Evolutionary conservation across 2,329 filamentous ascomycete genomes (phyloP).

Genomic region (Penicillium glabrum): DNA sequence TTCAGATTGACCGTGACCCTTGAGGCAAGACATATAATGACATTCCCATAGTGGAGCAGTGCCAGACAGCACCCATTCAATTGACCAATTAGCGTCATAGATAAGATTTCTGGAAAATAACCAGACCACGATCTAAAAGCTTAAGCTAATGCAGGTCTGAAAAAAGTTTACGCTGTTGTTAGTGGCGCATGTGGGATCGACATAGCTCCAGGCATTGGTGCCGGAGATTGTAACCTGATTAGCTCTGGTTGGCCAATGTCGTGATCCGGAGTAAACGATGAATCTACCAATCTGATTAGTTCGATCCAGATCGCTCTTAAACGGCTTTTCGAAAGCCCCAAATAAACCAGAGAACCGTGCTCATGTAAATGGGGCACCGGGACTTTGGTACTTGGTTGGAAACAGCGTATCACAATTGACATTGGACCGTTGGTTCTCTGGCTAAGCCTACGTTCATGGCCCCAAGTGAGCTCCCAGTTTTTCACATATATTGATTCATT

Average conservation of each 20-base stretch:
- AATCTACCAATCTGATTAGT: not conserved
- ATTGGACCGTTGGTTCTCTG: not conserved
- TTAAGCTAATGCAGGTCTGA: not conserved
- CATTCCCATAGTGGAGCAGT: not conserved
- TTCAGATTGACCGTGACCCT: not conserved
- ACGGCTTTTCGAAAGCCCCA: not conserved
- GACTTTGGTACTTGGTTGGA: not conserved
- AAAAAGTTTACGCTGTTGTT: not conserved
- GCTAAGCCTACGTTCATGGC: not conserved
- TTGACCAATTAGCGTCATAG: not conserved
- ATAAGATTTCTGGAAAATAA: not conserved
- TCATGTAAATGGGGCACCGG: not conserved
- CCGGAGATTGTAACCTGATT: not conserved
- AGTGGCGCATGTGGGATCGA: not conserved
- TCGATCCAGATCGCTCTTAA: not conserved
- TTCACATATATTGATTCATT: not conserved
- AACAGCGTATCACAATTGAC: not conserved
- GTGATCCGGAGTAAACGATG: too few relatives aligned
- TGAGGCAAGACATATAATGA: not conserved
- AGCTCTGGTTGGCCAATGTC: not conserved
- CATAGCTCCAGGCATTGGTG: not conserved
- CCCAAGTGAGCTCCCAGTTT: not conserved
- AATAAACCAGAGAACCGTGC: not conserved
- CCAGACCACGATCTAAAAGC: not conserved
- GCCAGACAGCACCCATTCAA: not conserved